Evolutionary conservation across 1,284 basidiomycete species (phyloP), one percentile per base, ranked within the genome.

Genomic region (Rhodotorula sp.): DNA sequence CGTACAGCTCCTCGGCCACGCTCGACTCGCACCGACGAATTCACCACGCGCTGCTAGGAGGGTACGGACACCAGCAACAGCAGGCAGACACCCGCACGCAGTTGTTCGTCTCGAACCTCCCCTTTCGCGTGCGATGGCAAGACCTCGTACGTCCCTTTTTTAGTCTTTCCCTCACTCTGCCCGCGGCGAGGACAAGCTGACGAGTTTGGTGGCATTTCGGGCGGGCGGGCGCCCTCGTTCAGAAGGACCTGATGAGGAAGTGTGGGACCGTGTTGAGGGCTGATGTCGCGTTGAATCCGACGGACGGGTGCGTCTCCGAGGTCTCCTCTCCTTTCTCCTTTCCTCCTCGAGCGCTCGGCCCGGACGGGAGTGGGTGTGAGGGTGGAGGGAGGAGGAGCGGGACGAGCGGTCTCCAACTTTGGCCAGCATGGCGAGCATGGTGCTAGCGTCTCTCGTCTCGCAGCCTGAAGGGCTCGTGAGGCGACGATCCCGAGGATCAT

Each of bases 61-160:
- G n/a, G 22, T n/a, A 39, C 46, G 8, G 27, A 80, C 79, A 4
- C 76, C 80, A 4, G 79, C 79, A 27, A 79, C 79, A 34, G 78
- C 79, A 24, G 67, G 74, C 27, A 9, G 94, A 97, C 80, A 95
- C 92, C 0, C 85, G 92, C 62, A 94, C 91, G 0, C 92, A 94
- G 81, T 64, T 75, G 13, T 71, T 71, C 36, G 70, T 75, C 17
- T 59, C 55, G 73, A 81, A 81, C 60, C 70, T 81, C 53, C 80
- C 80, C 6, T 81, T 79, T 64, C 72, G 79, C 13, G 80, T 80
- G 1, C 75, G 80, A 30, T 81, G 80, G 80, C 80, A 81, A 64
- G 80, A 81, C 60, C 66, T 81, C 20, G 69, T 71, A 22, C 47
- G 69, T 59, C 19, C 2, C 11, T 10, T 13, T 11, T n/a, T 27